Evolutionary conservation across 257 asterid species (phyloP).

Genomic region (Eucommia ulmoides): DNA sequence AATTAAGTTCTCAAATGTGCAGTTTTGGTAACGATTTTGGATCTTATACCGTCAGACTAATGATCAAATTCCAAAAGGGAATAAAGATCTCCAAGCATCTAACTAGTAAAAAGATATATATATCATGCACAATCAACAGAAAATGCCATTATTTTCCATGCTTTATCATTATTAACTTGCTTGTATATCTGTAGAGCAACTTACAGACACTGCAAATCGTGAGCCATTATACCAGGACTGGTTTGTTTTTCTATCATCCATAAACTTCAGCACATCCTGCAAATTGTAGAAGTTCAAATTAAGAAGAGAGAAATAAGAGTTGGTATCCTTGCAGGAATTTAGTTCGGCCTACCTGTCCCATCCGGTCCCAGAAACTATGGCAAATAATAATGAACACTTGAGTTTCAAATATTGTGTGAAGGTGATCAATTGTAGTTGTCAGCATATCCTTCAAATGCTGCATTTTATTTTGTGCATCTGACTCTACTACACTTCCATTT

Average conservation of each 20-base stretch:
- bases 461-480: constrained; percentile 56
- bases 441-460: constrained; percentile 77
- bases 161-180: no score
- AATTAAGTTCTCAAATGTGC: no score
- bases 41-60: no score
- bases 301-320: background rate
- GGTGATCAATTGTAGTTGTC: constrained; percentile 37
- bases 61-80: no score
- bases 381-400: constrained; percentile 66
- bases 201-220: constrained; percentile 70
- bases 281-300: background rate
- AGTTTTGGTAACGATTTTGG: no score
- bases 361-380: constrained; percentile 88
- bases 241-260: constrained; percentile 64
- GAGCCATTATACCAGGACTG: constrained; percentile 79
- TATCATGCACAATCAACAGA: no score
- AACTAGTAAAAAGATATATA: no score
- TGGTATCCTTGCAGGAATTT: background rate
- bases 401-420: constrained; percentile 50
- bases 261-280: constrained; percentile 71
- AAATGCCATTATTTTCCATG: no score
- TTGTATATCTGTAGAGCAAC: no score
- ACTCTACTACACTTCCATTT: constrained; percentile 55
- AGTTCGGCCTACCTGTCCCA: constrained; percentile 60
- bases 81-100: no score